These are phyloP conservation scores for Clavispora santaluciae DNA, from an alignment of 805 yeast genomes.

Conservation along the genomic window DNA sequence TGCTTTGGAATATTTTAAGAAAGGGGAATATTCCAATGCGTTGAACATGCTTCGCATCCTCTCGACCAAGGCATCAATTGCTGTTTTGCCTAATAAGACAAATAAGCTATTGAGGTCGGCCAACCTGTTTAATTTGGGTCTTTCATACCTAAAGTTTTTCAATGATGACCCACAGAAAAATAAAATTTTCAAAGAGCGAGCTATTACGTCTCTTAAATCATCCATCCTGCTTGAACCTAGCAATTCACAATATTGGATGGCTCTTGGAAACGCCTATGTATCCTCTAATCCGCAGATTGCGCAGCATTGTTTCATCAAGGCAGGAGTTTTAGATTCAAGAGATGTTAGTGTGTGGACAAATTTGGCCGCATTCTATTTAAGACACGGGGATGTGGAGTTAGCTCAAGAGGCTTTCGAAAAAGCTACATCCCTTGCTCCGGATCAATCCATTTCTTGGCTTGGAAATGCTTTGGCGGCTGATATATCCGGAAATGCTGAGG, in stretches of 20 bases:
- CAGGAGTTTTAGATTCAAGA: constrained; percentile 62
- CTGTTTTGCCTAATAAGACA: constrained; percentile 28
- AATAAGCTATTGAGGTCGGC: constrained; percentile 52
- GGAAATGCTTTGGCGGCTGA: constrained; percentile 72
- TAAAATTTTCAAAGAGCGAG: constrained; percentile 36
- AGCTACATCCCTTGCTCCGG: constrained; percentile 81
- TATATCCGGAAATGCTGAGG: constrained; percentile 42
- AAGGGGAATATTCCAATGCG: constrained; percentile 22
- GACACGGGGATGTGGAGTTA: constrained; percentile 61
- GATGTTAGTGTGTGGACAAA: constrained; percentile 75
- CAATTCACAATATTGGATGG: constrained; percentile 74
- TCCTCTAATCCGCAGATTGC: constrained; percentile 63
- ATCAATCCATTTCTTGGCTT: constrained; percentile 70
- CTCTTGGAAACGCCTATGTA: constrained; percentile 72
- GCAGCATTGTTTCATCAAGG: constrained; percentile 90
- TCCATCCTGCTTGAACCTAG: constrained; percentile 70
- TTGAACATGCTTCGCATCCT: constrained; percentile 40
- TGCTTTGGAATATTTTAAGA: constrained; percentile 8
- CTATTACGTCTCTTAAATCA: constrained; percentile 56
- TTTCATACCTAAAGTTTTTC: constrained; percentile 50
- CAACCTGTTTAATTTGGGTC: constrained; percentile 64
- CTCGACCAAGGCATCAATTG: constrained; percentile 43
- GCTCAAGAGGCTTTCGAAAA: constrained; percentile 69
- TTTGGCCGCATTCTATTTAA: constrained; percentile 70
- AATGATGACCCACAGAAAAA: constrained; percentile 4